phyloP scores from a whole-genome alignment of 2,329 filamentous ascomycete species.

The Colletotrichum falcatum region DNA sequence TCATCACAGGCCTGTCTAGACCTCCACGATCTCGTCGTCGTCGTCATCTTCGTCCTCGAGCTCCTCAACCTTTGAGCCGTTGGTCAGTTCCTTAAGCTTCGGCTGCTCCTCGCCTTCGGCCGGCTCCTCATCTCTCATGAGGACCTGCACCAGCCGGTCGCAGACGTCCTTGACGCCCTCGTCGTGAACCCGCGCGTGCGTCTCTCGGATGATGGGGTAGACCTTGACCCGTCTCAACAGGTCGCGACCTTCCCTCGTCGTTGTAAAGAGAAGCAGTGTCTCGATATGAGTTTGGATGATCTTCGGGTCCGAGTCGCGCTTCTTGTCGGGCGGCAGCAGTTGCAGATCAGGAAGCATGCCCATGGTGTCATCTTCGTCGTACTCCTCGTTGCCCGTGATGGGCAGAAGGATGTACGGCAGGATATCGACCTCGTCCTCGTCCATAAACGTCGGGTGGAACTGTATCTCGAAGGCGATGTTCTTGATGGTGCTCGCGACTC shows the following conservation, averaged over 20 bases:
- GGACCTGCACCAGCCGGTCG: conserved; percentile 88
- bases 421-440: conserved; percentile 80
- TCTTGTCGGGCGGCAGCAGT: conserved; percentile 88
- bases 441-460: conserved; percentile 77
- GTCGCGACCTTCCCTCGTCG: conserved; percentile 80
- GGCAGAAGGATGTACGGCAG: conserved; percentile 91
- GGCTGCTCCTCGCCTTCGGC: conserved; percentile 55
- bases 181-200: conserved; percentile 81
- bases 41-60: conserved; percentile 56
- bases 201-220: conserved; percentile 90
- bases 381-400: conserved; percentile 89
- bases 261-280: conserved; percentile 85
- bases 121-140: conserved; percentile 82
- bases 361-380: conserved; percentile 85
- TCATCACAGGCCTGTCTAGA: conserved; percentile 50
- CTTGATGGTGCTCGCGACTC: conserved; percentile 97
- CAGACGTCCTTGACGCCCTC: conserved; percentile 86
- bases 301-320: conserved; percentile 79
- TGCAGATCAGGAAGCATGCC: conserved; percentile 92
- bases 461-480: conserved; percentile 88
- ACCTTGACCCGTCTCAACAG: conserved; percentile 81
- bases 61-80: conserved; percentile 58
- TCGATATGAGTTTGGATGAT: conserved; percentile 92
- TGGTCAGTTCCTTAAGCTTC: conserved; percentile 55
- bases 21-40: conserved; percentile 66